Conservation (phyloP, 2,329 filamentous ascomycete genomes). For the Calonectria pseudoturangicola region DNA sequence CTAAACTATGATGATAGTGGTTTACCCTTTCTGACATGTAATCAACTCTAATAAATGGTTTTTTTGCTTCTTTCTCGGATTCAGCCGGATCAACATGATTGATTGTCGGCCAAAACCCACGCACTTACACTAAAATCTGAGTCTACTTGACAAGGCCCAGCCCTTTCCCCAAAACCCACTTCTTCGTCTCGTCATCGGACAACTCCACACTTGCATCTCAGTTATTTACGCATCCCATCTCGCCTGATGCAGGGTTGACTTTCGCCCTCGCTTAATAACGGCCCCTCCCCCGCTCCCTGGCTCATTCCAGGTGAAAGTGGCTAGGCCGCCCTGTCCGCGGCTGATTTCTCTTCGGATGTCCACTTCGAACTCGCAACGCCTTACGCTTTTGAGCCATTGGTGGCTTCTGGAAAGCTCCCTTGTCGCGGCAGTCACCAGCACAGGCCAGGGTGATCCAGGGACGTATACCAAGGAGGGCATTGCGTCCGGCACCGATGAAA, state of each 20-base stretch:
- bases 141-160: background rate
- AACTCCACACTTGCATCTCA: constrained; percentile 30
- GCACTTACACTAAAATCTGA: constrained; percentile 13
- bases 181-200: constrained; percentile 19
- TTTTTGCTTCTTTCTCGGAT: background rate
- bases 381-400: background rate
- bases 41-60: constrained; percentile 12
- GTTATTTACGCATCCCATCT: constrained; percentile 5
- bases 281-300: constrained; percentile 13
- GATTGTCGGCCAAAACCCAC: constrained; percentile 2
- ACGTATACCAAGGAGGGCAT: constrained; percentile 21
- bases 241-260: constrained; percentile 12
- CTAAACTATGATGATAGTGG: background rate
- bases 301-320: background rate
- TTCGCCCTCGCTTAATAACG: constrained; percentile 19
- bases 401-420: constrained; percentile 23
- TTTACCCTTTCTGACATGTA: background rate
- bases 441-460: constrained; percentile 20
- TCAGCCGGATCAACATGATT: constrained; percentile 12
- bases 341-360: background rate
- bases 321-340: background rate
- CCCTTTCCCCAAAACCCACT: constrained; percentile 13
- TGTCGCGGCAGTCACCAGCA: constrained; percentile 10
- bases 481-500: constrained; percentile 34
- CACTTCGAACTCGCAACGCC: constrained; percentile 8